Evolutionary conservation across 2,329 filamentous ascomycete species (phyloP).

Genomic region (Alternaria viburni): DNA sequence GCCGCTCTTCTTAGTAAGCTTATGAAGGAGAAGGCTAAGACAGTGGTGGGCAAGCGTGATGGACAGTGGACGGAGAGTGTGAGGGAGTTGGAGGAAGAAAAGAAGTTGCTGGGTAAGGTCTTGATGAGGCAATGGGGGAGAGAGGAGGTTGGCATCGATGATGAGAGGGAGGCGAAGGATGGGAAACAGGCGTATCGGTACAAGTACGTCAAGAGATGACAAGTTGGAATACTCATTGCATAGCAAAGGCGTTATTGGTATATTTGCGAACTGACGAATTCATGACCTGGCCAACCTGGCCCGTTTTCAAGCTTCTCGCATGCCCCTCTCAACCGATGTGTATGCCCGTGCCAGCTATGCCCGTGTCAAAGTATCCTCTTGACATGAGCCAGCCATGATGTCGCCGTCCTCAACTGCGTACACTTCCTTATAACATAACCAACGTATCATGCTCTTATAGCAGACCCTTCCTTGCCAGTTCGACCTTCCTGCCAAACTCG

Average conservation of each 20-base stretch:
- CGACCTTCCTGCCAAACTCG: constrained; percentile 76
- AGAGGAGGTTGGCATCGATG: constrained; percentile 40
- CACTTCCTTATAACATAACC: background rate
- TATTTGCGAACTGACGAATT: background rate
- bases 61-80: constrained; percentile 43
- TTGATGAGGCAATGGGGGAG: constrained; percentile 47
- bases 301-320: background rate
- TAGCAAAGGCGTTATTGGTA: background rate
- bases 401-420: background rate
- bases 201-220: constrained; percentile 31
- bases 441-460: constrained; percentile 53
- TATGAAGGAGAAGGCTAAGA: constrained; percentile 41
- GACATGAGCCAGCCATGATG: background rate
- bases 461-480: constrained; percentile 79
- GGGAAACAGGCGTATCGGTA: constrained; percentile 39
- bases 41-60: constrained; percentile 39
- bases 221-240: background rate
- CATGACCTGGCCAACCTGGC: background rate
- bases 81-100: constrained; percentile 28
- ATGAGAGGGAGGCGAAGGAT: constrained; percentile 28
- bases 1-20: constrained; percentile 34
- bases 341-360: background rate
- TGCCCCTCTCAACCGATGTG: background rate
- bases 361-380: background rate
- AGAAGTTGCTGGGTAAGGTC: constrained; percentile 39